Base-by-base conservation (phyloP, 1,139 yeast species). In the Candida smagusa region DNA sequence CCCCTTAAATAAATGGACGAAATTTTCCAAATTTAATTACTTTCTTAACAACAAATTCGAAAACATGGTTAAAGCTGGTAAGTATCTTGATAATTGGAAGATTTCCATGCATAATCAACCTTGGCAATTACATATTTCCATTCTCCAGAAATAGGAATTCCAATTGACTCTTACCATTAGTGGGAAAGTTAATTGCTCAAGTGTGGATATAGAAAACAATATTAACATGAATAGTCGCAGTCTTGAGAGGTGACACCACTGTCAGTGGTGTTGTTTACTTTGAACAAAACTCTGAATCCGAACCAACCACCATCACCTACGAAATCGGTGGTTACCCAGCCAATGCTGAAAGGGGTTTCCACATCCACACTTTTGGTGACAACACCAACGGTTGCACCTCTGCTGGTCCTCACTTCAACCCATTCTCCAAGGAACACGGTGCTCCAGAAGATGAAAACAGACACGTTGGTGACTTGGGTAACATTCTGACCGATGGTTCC, bases 321-420 rank as follows among this genome's bases (percentile, higher is more conserved):
- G 92, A 89, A 57, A 85, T 92, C 58, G 55, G 78, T 38, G 97
- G 97, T 60, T 87, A 88, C 66, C 83, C 81, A 50, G 73, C 97
- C 46, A 84, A 87, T 55, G 89, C 96, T 35, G 70, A 76, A 65
- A 84, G 96, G 68, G 98, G 97, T 36, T 90, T 92, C 96, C 98
- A 92, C 77, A 73, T 92, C 61, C 98, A 92, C 71, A 85, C 87
- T 61, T 92, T 90, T 59, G 98, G 98, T 73, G 98, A 92, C 76
- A 88, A 89, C 79, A 89, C 97, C 71, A 90, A 92, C 64, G 97
- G 98, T 47, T 90, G 97, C 73, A 89, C 96, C 45, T 88, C 97
- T 49, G 97, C 98, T 41, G 98, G 98, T 58, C 96, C 97, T 44
- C 98, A 92, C 72, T 90, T 88, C 81, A 92, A 92, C 79, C 97